Conservation (phyloP, 768 basidiomycete genomes). For the Gloeopeniophorella convolvens region DNA sequence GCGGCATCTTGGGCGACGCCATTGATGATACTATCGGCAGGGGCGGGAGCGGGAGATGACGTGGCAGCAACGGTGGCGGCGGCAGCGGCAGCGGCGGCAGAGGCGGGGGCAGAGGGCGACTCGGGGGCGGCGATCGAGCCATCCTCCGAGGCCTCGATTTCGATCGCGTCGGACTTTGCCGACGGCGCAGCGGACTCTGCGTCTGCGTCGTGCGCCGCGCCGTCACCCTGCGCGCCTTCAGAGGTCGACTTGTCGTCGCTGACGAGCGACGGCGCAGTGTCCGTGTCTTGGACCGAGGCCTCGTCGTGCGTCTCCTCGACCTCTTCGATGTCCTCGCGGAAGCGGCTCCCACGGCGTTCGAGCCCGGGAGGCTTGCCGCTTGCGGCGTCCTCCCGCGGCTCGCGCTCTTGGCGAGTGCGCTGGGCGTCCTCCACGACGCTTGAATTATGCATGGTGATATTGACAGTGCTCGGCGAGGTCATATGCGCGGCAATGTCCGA, state of each 20-base stretch:
- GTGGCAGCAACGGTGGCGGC: too few relatives aligned
- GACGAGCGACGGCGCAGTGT: slow-evolving; percentile 15
- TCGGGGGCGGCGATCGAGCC: slow-evolving; percentile 7
- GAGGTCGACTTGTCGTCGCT: slow-evolving; percentile 11
- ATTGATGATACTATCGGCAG: neutral
- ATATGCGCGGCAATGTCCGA: slow-evolving; percentile 77
- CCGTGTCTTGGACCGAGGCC: slow-evolving; percentile 6
- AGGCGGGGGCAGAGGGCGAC: neutral
- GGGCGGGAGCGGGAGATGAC: too few relatives aligned
- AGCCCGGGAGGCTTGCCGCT: slow-evolving; percentile 1
- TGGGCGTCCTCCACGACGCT: slow-evolving; percentile 9
- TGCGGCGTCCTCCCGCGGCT: neutral
- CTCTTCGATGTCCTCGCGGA: slow-evolving; percentile 25
- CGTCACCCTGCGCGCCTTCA: slow-evolving; percentile 1
- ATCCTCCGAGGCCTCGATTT: slow-evolving; percentile 11
- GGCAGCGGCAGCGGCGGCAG: neutral
- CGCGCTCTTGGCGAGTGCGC: slow-evolving; percentile 9
- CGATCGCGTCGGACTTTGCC: slow-evolving; percentile 15
- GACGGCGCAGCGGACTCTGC: slow-evolving; percentile 21
- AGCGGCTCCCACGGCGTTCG: slow-evolving; percentile 4
- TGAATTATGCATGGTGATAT: slow-evolving; percentile 17
- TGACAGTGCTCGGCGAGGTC: slow-evolving; percentile 28
- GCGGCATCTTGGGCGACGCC: slow-evolving; percentile 20
- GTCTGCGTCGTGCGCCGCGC: slow-evolving; percentile 1
- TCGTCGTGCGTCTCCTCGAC: slow-evolving; percentile 18